A percentile compares a stretch with the other conserved stretches of the same genome.
These are phyloP conservation scores for Pythium inflatum DNA, from an alignment of 352 stramenopile species.

Conservation along the genomic window DNA sequence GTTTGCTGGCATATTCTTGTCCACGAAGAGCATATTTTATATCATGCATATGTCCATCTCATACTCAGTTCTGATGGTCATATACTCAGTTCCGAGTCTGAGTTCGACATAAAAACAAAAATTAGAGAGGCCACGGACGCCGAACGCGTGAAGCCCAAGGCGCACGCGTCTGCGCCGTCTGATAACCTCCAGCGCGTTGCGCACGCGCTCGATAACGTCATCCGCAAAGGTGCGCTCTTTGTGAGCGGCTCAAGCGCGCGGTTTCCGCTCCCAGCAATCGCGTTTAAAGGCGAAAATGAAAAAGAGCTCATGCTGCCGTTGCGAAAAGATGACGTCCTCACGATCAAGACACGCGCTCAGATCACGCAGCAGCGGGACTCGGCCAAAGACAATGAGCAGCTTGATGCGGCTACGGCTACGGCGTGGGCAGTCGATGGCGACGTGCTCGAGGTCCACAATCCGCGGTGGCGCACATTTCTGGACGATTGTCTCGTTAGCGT, in stretches of 20 bases:
- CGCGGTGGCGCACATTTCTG: conserved; percentile 3
- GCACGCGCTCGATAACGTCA: not conserved
- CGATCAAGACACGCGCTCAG: not conserved
- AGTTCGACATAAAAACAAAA: not conserved
- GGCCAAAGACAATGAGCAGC: no score
- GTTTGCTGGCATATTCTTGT: no score
- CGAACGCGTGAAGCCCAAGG: not conserved
- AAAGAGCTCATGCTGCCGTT: not conserved
- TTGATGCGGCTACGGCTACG: not conserved
- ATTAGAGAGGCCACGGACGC: no score
- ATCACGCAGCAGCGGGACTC: not conserved
- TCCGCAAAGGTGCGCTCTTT: not conserved
- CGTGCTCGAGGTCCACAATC: conserved; percentile 12
- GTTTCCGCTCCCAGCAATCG: not conserved
- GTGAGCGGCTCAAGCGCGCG: not conserved
- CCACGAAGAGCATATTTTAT: no score
- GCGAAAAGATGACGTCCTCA: not conserved
- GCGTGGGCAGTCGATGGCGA: conserved; percentile 2
- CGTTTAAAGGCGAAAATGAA: not conserved
- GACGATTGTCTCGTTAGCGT: not conserved
- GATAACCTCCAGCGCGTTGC: not conserved
- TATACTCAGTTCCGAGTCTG: no score
- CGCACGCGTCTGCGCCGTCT: not conserved
- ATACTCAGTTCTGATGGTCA: no score
- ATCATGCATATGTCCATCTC: no score